These are phyloP conservation scores for Discostella stelligera DNA, from an alignment of 352 stramenopile genomes.

Conservation along the genomic window DNA sequence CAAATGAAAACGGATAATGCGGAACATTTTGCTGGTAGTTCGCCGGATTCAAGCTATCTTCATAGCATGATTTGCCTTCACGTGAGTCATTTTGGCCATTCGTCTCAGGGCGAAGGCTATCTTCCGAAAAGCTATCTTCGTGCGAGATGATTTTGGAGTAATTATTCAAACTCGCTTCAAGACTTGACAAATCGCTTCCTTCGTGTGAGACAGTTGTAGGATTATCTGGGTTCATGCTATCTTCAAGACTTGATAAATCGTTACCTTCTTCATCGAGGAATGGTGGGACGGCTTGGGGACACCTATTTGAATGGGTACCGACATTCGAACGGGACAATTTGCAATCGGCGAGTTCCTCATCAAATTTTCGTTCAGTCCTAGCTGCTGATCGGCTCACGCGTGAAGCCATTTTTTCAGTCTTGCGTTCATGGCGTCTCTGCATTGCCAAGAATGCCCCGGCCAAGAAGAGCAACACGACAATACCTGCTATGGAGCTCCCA, in stretches of 20 bases:
- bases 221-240: not conserved
- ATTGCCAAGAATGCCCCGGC: not conserved
- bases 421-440: not conserved
- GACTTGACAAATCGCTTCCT: not conserved
- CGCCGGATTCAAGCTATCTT: constrained; percentile 13
- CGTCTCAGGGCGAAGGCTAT: not conserved
- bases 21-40: constrained; percentile 30
- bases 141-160: not conserved
- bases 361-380: not conserved
- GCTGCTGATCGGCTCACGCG: not conserved
- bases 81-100: not conserved
- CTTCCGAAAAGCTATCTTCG: not conserved
- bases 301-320: not conserved
- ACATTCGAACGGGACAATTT: not conserved
- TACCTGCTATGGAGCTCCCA: not conserved
- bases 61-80: constrained; percentile 28
- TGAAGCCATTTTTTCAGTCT: not conserved
- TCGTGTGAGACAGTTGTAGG: not conserved
- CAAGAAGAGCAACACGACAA: not conserved
- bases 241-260: not conserved
- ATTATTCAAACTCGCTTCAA: not conserved
- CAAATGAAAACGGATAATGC: constrained; percentile 3
- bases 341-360: not conserved
- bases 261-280: not conserved
- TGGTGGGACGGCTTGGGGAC: not conserved